These are phyloP conservation scores for Sporisorium exsertum DNA, from an alignment of 1,284 basidiomycete genomes.

Conservation along the genomic window DNA sequence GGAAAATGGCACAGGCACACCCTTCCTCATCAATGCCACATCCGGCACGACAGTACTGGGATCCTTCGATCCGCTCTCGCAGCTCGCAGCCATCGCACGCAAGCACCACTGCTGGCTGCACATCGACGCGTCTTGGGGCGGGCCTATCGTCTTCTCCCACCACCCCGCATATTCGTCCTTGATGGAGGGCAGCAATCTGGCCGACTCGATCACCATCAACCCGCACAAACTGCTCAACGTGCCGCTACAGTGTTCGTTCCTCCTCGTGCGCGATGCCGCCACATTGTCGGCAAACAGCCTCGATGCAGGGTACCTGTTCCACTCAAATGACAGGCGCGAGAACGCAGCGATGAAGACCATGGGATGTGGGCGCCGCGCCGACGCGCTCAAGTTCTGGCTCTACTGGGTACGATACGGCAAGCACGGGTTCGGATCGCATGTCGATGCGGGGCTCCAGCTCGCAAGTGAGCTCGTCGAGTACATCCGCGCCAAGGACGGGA, in stretches of 20 bases:
- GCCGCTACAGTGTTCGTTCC: constrained; percentile 70
- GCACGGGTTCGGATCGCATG: constrained; percentile 60
- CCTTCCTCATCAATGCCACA: constrained; percentile 71
- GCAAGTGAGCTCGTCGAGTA: constrained; percentile 48
- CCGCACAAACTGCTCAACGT: constrained; percentile 71
- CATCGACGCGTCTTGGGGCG: constrained; percentile 71
- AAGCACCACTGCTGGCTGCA: constrained; percentile 68
- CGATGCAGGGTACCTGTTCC: constrained; percentile 71
- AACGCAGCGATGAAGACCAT: constrained; percentile 64
- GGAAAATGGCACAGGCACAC: constrained; percentile 44
- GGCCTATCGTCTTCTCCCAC: constrained; percentile 68
- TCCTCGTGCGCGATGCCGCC: constrained; percentile 66
- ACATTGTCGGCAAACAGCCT: constrained; percentile 68
- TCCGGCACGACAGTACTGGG: constrained; percentile 71
- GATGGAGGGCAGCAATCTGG: constrained; percentile 63
- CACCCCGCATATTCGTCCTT: constrained; percentile 25
- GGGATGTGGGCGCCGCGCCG: constrained; percentile 70
- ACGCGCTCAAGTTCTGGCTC: constrained; percentile 70
- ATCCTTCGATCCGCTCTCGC: constrained; percentile 68
- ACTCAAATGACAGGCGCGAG: constrained; percentile 51
- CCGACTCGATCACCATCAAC: constrained; percentile 70
- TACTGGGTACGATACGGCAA: constrained; percentile 70
- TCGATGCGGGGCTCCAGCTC: constrained; percentile 58
- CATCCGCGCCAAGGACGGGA: constrained; percentile 24
- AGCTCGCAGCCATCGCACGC: constrained; percentile 64